Conservation (phyloP, 306 rosid species). For the Vigna nakashimae region DNA sequence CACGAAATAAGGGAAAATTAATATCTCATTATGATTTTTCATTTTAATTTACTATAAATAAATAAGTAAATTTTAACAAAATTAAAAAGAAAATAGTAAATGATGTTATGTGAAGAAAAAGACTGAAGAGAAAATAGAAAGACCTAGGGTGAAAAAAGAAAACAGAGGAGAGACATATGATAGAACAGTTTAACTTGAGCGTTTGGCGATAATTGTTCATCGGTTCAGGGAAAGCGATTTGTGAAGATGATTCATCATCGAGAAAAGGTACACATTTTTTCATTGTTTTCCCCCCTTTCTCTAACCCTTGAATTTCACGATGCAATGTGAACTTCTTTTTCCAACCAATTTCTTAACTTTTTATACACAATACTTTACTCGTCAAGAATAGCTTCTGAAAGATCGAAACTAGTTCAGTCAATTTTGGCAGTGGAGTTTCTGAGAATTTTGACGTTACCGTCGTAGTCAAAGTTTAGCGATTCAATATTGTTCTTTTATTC, state of each 20-base stretch:
- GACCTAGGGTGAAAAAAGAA: too few relatives aligned
- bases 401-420: neutral
- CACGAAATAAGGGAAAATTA: too few relatives aligned
- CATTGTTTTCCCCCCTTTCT: neutral
- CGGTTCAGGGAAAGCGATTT: neutral
- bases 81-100: too few relatives aligned
- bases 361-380: neutral
- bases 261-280: conserved; percentile 9
- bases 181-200: neutral
- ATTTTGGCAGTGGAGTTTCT: neutral
- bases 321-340: neutral
- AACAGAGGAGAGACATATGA: neutral
- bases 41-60: too few relatives aligned
- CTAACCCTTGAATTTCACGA: neutral
- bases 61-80: too few relatives aligned
- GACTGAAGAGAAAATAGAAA: neutral
- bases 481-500: neutral
- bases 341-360: neutral
- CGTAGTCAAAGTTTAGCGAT: neutral
- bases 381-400: neutral
- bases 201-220: neutral
- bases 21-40: too few relatives aligned
- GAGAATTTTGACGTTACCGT: neutral
- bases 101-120: too few relatives aligned
- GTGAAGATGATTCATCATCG: neutral